These are phyloP conservation scores for Lathyrus oleraceus DNA, from an alignment of 306 rosid genomes.

Conservation along the genomic window DNA sequence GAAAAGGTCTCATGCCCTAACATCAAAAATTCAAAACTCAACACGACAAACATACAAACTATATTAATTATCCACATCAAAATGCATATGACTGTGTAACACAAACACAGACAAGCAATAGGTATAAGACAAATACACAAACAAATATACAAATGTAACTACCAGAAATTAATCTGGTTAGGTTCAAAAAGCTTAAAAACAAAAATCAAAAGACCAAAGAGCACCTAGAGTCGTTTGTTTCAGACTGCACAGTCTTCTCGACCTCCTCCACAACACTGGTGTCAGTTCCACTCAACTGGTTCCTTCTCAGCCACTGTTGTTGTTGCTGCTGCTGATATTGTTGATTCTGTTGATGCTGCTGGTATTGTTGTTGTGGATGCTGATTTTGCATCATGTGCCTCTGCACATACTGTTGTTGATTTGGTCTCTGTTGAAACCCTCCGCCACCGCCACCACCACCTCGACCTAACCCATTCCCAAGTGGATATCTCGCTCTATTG, in stretches of 20 bases:
- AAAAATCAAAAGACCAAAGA: not conserved
- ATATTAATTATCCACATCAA: not conserved
- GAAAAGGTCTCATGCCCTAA: not conserved
- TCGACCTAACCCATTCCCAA: conserved; percentile 83
- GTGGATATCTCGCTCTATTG: conserved; percentile 91
- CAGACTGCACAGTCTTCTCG: conserved; percentile 98
- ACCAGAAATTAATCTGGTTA: conserved; percentile 14
- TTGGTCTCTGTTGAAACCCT: conserved; percentile 68
- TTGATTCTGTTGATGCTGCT: conserved; percentile 45
- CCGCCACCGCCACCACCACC: conserved; percentile 38
- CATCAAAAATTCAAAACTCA: conserved; percentile 5
- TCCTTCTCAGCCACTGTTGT: conserved; percentile 85
- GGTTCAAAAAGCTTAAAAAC: not conserved
- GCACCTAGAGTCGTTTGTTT: conserved; percentile 82
- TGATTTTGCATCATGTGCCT: conserved; percentile 48
- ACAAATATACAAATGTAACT: not conserved
- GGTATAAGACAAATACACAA: not conserved
- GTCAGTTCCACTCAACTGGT: conserved; percentile 65
- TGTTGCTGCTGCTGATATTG: conserved; percentile 47
- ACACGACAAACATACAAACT: conserved; percentile 1
- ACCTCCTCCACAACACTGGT: conserved; percentile 72
- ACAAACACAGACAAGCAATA: not conserved
- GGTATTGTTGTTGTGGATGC: conserved; percentile 29
- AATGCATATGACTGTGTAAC: not conserved
- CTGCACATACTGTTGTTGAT: conserved; percentile 62